These are phyloP conservation scores for Papiliotrema fonsecae DNA, from an alignment of 1,284 basidiomycete species.

Conservation along the genomic window DNA sequence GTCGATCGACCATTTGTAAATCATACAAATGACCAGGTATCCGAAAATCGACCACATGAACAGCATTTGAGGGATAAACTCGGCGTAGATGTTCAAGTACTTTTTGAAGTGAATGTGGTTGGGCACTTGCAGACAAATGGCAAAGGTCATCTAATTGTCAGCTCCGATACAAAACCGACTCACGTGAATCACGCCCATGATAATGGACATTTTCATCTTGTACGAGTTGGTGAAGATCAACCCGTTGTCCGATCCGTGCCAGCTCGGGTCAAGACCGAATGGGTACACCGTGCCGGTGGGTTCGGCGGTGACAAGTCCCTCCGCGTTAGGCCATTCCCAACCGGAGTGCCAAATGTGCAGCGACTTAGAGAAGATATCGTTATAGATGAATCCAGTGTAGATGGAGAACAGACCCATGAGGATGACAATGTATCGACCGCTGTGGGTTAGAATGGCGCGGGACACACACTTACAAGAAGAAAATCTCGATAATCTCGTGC, in stretches of 20 bases:
- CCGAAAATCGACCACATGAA: slow-evolving; percentile 98
- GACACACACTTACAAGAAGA: slow-evolving; percentile 74
- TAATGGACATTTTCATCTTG: slow-evolving; percentile 99
- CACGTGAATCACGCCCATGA: slow-evolving; percentile 94
- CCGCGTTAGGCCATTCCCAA: slow-evolving; percentile 68
- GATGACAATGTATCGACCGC: slow-evolving; percentile 96
- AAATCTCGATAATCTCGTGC: slow-evolving; percentile 75
- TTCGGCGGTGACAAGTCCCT: slow-evolving; percentile 55
- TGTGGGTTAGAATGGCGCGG: slow-evolving; percentile 38
- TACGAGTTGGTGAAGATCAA: slow-evolving; percentile 97
- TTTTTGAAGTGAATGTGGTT: slow-evolving; percentile 94
- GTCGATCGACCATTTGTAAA: slow-evolving; percentile 96
- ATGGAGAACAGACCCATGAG: slow-evolving; percentile 95
- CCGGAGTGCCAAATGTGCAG: slow-evolving; percentile 84
- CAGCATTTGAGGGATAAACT: slow-evolving; percentile 94
- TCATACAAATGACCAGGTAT: slow-evolving; percentile 88
- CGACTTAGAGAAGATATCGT: slow-evolving; percentile 96
- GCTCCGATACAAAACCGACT: slow-evolving; percentile 38
- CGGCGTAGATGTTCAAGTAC: slow-evolving; percentile 76
- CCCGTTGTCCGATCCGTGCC: slow-evolving; percentile 90
- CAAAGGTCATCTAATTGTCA: slow-evolving; percentile 83
- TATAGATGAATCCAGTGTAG: slow-evolving; percentile 97
- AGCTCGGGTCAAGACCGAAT: slow-evolving; percentile 90
- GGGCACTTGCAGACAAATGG: slow-evolving; percentile 88
- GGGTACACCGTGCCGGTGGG: slow-evolving; percentile 71